These are phyloP conservation scores for Nothophaeocryptopus gaeumannii DNA, from an alignment of 2,329 filamentous ascomycete genomes.

Conservation along the genomic window DNA sequence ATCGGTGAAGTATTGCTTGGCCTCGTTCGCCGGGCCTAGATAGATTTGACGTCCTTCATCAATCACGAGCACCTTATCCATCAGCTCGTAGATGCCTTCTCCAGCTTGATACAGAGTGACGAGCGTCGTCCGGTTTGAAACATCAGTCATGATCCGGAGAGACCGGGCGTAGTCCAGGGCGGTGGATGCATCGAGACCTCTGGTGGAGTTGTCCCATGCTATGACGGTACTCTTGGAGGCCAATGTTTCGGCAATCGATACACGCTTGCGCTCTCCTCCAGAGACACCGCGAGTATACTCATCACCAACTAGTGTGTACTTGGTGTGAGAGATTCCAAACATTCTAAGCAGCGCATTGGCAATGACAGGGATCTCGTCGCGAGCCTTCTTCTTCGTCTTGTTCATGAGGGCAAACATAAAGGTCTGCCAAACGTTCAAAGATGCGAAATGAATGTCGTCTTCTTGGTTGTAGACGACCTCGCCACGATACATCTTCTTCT, in stretches of 20 bases:
- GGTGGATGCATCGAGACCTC: constrained; percentile 76
- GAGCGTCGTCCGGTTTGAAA: constrained; percentile 67
- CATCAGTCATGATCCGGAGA: constrained; percentile 75
- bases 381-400: constrained; percentile 68
- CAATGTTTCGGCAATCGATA: constrained; percentile 74
- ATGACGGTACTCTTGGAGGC: constrained; percentile 71
- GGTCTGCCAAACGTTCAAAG: constrained; percentile 74
- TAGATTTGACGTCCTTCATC: constrained; percentile 69
- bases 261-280: constrained; percentile 77
- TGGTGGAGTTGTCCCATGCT: constrained; percentile 77
- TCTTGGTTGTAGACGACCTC: constrained; percentile 78
- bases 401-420: constrained; percentile 71
- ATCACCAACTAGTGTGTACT: constrained; percentile 72
- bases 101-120: constrained; percentile 71
- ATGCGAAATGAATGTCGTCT: constrained; percentile 72
- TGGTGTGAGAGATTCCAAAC: constrained; percentile 75
- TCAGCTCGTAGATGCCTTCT: constrained; percentile 66
- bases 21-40: constrained; percentile 60
- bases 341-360: constrained; percentile 70
- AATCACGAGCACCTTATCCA: constrained; percentile 79
- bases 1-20: constrained; percentile 63
- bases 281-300: constrained; percentile 70
- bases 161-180: constrained; percentile 76
- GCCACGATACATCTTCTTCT: constrained; percentile 66
- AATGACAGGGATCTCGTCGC: constrained; percentile 64